Base-by-base conservation (phyloP, 1,284 basidiomycete species). In the Cutaneotrichosporon daszewskae region DNA sequence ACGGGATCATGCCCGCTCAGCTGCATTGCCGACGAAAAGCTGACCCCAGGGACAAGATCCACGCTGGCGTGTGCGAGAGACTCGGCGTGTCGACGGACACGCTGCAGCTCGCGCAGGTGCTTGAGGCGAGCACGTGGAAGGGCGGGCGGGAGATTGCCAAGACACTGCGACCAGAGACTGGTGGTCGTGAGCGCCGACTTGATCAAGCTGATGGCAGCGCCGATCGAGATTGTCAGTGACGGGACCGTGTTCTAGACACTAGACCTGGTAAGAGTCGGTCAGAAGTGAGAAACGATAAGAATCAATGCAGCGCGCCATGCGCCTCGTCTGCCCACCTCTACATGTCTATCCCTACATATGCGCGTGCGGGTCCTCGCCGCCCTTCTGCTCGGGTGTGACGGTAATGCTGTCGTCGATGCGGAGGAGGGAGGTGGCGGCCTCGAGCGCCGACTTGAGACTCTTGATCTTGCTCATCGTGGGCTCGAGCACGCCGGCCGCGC, bases 401-500 rank as follows among this genome's bases (percentile, higher is more conserved):
- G 60, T 61, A 43, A 72, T 70, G 45, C 69, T 70, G 73, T 96
- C 94, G 68, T 97, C 94, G 64, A 98, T 98, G 49, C 95, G 82
- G 64, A 99, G 74, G 57, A 98, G 74, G 50, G 88, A 89, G 23
- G 96, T 92, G 9, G 94, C 91, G 13, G 95, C 94, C 73, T 98
- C 95, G 55, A 95, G 87, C 17, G 92, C 92, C 39, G 84, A 87
- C 77, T 98, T 98, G 69, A 99, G 73, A 66, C 87, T 92, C 72
- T 87, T 87, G 54, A 98, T 87, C 74, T 99, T 99, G 77, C 85
- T 87, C 71, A 98, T 80, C 6, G 92, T 96, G 2, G 95, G 95
- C 74, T 98, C 95, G 40, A 99, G 76, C 19, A 99, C 83, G 32
- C 95, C 95, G 9, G 91, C 89, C 42, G 82, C 76, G 43, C 95